These are phyloP conservation scores for Calonectria fujianensis DNA, from an alignment of 2,329 filamentous ascomycete species.

Conservation along the genomic window DNA sequence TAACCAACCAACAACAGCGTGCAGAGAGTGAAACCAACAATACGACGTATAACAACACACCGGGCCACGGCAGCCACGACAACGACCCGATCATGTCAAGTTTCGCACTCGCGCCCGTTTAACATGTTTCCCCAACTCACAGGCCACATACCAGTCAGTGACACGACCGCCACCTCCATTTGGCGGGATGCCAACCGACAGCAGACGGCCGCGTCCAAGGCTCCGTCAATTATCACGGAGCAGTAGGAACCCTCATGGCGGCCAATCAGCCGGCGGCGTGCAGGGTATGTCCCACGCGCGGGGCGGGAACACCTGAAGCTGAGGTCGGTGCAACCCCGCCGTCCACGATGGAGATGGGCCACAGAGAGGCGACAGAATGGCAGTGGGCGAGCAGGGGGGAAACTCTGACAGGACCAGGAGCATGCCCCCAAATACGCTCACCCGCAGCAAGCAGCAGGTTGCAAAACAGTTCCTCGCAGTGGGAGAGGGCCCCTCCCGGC, in stretches of 20 bases:
- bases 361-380: background rate
- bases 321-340: slow-evolving; percentile 55
- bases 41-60: slow-evolving; percentile 1
- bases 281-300: slow-evolving; percentile 28
- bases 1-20: background rate
- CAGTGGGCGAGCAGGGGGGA: slow-evolving; percentile 26
- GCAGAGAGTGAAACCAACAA: slow-evolving; percentile 9
- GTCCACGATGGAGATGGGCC: slow-evolving; percentile 34
- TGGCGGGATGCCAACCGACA: slow-evolving; percentile 29
- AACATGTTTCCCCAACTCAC: slow-evolving; percentile 28
- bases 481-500: background rate
- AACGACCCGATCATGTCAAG: slow-evolving; percentile 20
- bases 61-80: background rate
- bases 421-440: slow-evolving; percentile 1
- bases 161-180: slow-evolving; percentile 11
- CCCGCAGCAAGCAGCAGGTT: background rate
- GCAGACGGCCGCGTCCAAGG: slow-evolving; percentile 24
- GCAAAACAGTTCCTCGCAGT: background rate
- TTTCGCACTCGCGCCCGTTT: slow-evolving; percentile 19
- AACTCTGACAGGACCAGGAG: slow-evolving; percentile 31
- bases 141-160: slow-evolving; percentile 33
- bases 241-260: slow-evolving; percentile 21
- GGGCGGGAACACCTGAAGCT: slow-evolving; percentile 53
- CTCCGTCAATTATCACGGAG: slow-evolving; percentile 38
- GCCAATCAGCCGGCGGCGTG: slow-evolving; percentile 35